Evolutionary conservation across 306 rosid genomes (phyloP), one percentile per base, ranked within the genome.

Genomic region (Prunus mira): DNA sequence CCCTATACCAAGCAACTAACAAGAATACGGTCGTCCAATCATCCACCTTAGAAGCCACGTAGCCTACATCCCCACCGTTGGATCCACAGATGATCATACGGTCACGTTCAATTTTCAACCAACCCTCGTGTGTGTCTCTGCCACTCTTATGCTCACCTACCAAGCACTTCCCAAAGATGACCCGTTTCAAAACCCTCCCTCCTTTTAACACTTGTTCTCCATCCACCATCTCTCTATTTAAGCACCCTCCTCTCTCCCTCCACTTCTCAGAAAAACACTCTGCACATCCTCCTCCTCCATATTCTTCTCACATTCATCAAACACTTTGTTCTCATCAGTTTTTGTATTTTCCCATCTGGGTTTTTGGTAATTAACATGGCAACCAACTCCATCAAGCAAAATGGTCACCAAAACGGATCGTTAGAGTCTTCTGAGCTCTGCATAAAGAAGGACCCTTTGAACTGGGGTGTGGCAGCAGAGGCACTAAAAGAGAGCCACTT

Each of bases 401-500:
- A 76, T 12, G 77, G 77, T 0, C 72, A 78, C 69, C 75, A 77
- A n/a, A 79, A 76, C 72, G 82, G 78, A 5, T 45, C 79, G 4
- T 9, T 76, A 34, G 81, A 69, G 17, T 49, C 54, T 15, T 25
- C 65, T 9, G 18, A 0, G 22, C 73, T 89, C 4, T 89, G 97
- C 78, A 0, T 77, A 46, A 73, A 27, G 38, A 66, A 38, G 3
- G 98, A 94, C 81, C 90, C 97, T 0, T 83, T 94, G 30, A 85
- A 82, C 79, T 94, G 98, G 98, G 93, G 82, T 0, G 69, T 45
- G 0, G 96, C 92, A 0, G 96, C 96, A 0, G 93, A 90, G 64
- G 47, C 91, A 0, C 64, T 94, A 5, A 75, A 18, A 55, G 98
- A 96, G 9, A 92, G 95, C 45, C 98, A 94, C 73, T 66, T 92